These are phyloP conservation scores for Fusarium sp. DNA, from an alignment of 2,329 filamentous ascomycete genomes.

Conservation along the genomic window DNA sequence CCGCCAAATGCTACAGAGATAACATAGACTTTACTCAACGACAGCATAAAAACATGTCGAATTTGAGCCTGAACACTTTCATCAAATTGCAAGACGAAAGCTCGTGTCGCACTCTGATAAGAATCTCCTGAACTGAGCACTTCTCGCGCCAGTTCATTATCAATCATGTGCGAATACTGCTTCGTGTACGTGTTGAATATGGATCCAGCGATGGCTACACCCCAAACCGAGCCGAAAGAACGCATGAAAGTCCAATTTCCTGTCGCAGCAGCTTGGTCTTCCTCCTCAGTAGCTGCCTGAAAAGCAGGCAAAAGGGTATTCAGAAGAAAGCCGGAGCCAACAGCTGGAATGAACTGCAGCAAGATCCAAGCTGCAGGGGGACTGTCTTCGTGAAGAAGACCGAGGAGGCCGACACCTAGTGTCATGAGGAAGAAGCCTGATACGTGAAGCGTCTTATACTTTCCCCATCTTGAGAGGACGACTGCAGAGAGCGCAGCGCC, in stretches of 20 bases:
- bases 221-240: slow-evolving; percentile 56
- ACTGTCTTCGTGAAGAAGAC: slow-evolving; percentile 48
- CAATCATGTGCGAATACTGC: slow-evolving; percentile 35
- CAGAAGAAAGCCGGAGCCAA: slow-evolving; percentile 56
- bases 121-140: slow-evolving; percentile 40
- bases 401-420: slow-evolving; percentile 54
- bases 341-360: slow-evolving; percentile 51
- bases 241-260: slow-evolving; percentile 56
- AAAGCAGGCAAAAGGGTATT: slow-evolving; percentile 55
- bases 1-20: slow-evolving; percentile 36
- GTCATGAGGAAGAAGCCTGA: slow-evolving; percentile 50
- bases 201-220: slow-evolving; percentile 55
- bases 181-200: slow-evolving; percentile 51
- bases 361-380: slow-evolving; percentile 50
- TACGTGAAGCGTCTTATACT: slow-evolving; percentile 49
- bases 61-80: slow-evolving; percentile 32
- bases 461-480: slow-evolving; percentile 46
- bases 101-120: slow-evolving; percentile 42
- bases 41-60: slow-evolving; percentile 37
- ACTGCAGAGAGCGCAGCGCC: slow-evolving; percentile 41
- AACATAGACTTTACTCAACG: slow-evolving; percentile 38
- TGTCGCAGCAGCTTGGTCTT: slow-evolving; percentile 49
- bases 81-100: slow-evolving; percentile 37
- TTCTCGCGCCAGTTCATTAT: slow-evolving; percentile 23
- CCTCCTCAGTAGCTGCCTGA: slow-evolving; percentile 49